phyloP scores from a whole-genome alignment of 2,329 filamentous ascomycete species.

The Aspergillus pseudoterreus region DNA sequence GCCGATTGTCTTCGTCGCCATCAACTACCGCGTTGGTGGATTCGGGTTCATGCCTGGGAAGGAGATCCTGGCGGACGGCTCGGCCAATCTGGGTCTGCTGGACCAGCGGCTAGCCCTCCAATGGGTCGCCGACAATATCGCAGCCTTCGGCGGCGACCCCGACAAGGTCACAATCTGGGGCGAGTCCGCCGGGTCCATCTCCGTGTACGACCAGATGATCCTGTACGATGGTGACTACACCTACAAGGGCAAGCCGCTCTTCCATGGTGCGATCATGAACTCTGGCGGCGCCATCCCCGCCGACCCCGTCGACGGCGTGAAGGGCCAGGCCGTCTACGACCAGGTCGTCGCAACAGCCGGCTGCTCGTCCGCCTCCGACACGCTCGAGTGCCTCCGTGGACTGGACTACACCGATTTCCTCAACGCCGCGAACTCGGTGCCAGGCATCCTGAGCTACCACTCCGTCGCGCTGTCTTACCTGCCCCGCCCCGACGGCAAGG shows the following conservation, averaged over 20 bases:
- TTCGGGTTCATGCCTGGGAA: conserved; percentile 71
- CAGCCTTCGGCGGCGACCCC: conserved; percentile 72
- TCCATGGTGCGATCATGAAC: conserved; percentile 76
- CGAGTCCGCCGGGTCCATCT: conserved; percentile 68
- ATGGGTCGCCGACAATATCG: conserved; percentile 77
- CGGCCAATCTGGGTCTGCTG: conserved; percentile 66
- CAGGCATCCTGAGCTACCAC: conserved; percentile 63
- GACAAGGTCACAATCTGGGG: conserved; percentile 78
- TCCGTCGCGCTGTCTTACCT: conserved; percentile 70
- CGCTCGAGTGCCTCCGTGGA: conserved; percentile 47
- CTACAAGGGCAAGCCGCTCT: conserved; percentile 71
- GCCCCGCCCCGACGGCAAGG: conserved; percentile 66
- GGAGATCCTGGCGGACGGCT: conserved; percentile 64
- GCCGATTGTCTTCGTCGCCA: conserved; percentile 69
- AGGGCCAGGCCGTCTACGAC: conserved; percentile 58
- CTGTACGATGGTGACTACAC: conserved; percentile 68
- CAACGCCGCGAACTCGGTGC: conserved; percentile 66
- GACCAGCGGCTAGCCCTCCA: conserved; percentile 70
- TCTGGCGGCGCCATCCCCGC: conserved; percentile 63
- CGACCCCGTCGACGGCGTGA: conserved; percentile 60
- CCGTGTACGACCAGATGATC: conserved; percentile 71
- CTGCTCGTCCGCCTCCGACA: conserved; percentile 41
- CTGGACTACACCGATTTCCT: conserved; percentile 50
- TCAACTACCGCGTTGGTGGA: conserved; percentile 73
- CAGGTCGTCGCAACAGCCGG: conserved; percentile 45